Base-by-base conservation (phyloP, 2,329 filamentous ascomycete genomes). In the Fonsecaea pedrosoi region DNA sequence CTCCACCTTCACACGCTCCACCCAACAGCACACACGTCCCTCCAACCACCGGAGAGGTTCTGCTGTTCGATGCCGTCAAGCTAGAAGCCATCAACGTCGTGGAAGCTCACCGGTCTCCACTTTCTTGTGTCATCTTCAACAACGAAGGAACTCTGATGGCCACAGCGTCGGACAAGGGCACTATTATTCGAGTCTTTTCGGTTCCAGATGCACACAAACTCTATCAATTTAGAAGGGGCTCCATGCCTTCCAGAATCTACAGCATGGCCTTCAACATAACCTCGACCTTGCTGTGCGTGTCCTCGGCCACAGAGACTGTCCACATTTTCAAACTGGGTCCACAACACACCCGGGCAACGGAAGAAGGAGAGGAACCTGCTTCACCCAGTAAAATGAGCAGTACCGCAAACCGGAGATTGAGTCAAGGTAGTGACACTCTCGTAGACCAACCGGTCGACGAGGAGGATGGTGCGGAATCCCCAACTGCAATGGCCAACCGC, bases 201-300 rank as follows among this genome's bases (percentile, higher is more conserved):
- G 88, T 99, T 1, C 95, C 95, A 2, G 88, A 89, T 70, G 95
- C 92, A 10, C 90, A 94, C 75, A 99, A 98, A 78, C 85, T 99
- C 18, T 98, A 94, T 78, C 94, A 99, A 77, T 99, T 99, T 80
- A 88, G 95, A 67, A 89, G 95, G 70, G 95, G 95, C 53, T 97
- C 94, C 2, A 97, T 97, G 79, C 95, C 95, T 0, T 94, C 94
- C 1, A 90, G 92, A 48, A 99, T 99, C 73, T 97, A 94, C 81
- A 96, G 93, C 86, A 97, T 99, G 93, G 96, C 94, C 1, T 99
- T 99, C 81, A 99, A 99, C 78, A 89, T 93, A 58, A 93, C 91
- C 66, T 96, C 94, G 2, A 97, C 94, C 1, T 84, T 99, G 10
- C 86, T 99, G 40, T 97, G 94, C 75, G 94, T 99, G 48, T 98